Evolutionary conservation across 345 rosid genomes (phyloP).

Genomic region (Pelargonium nanum): DNA sequence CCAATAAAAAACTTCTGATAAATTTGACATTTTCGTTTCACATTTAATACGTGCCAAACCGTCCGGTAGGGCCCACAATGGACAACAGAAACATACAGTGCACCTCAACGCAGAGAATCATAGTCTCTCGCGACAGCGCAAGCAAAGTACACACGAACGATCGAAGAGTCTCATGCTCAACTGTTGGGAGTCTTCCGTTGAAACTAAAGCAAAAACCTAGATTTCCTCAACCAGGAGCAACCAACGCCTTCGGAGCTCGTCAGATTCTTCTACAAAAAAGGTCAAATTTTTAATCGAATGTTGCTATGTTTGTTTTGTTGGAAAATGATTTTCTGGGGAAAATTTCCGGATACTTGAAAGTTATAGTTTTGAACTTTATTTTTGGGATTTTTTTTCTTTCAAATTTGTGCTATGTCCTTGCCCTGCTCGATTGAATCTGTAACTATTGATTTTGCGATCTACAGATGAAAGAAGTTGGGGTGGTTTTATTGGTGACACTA

Average conservation of each 20-base stretch:
- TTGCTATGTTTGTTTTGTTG: background rate
- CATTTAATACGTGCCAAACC: no score
- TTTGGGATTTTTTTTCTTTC: no score
- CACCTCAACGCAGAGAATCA: no score
- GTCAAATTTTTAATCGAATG: background rate
- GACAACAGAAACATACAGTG: no score
- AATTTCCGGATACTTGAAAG: background rate
- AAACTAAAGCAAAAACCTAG: background rate
- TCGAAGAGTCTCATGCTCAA: no score
- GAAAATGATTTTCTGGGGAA: background rate
- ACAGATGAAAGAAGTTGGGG: conserved; percentile 29
- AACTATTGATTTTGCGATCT: background rate
- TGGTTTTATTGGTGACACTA: conserved; percentile 25
- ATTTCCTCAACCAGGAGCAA: background rate
- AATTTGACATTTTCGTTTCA: no score
- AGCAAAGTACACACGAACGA: no score
- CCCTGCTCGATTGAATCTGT: background rate
- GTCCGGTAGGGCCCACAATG: no score
- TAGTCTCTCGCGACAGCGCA: no score
- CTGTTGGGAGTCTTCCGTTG: background rate
- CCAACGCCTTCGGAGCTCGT: background rate
- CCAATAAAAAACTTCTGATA: no score
- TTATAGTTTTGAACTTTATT: background rate
- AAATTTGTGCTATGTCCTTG: background rate
- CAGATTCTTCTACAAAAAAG: background rate